Base-by-base conservation (phyloP, 768 basidiomycete genomes). In the Coprinellus aureogranulatus region DNA sequence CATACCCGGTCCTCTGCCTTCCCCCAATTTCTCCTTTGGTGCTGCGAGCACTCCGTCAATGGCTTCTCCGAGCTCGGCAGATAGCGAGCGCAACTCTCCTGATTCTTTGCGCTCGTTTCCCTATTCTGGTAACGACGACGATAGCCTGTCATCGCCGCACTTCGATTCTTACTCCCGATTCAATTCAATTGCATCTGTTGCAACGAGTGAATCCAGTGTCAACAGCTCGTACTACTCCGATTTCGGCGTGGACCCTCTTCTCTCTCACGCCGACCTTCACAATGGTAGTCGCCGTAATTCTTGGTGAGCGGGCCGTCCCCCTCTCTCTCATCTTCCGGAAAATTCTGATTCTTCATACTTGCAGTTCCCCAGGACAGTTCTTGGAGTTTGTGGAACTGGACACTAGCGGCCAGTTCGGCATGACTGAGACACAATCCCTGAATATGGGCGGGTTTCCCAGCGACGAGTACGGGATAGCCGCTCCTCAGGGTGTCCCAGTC, bases 1-100 rank as follows among this genome's bases (percentile, higher is more conserved):
- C 57, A 68, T 83, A 59, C 71, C 84, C 9, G 86, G 86, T 2
- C 86, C 86, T 4, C 74, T 87, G 18, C 86, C 86, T 1, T 76
- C 77, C 4, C 84, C 84, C 40, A 80, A 79, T 55, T 87, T 84
- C 73, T 83, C 83, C 46, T 88, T 88, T 61, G 86, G 86, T 57
- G 77, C 79, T 10, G 81, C 86, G 27, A 81, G 74, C 50, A 79
- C 79, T 2, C 75, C 81, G 0, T 75, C 81, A 2, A 75, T 80
- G 61, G 68, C 75, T 18, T 83, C 84, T 16, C 77, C 80, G 12
- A 74, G 75, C 48, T 80, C 82, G 3, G 72, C 71, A 4, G 79
- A 77, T 56, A 78, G 79, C 55, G 85, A 86, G 50, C 74, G 77
- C 49, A 78, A 77, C 48, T 85, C 85, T 9, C 83, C 85, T 3